These are phyloP conservation scores for Moesziomyces aphidis DNA, from an alignment of 1,284 basidiomycete species.

Conservation along the genomic window DNA sequence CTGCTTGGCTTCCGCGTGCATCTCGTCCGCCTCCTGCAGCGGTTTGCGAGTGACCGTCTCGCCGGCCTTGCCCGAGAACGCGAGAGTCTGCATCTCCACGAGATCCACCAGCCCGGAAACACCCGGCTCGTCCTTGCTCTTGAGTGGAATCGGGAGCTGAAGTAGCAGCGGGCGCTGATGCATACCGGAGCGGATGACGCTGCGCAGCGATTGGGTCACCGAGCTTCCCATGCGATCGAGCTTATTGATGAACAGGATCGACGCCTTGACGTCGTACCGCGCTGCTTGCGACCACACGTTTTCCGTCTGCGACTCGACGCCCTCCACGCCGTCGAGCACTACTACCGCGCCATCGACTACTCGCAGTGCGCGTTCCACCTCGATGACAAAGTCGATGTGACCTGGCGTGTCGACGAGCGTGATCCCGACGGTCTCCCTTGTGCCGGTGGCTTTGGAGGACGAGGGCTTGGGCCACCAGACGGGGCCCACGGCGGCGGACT, in stretches of 20 bases:
- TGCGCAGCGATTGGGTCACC: conserved; percentile 77
- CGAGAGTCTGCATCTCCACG: conserved; percentile 47
- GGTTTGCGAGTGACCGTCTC: conserved; percentile 33
- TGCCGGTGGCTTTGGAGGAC: not conserved
- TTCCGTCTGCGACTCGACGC: conserved; percentile 88
- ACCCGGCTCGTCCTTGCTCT: conserved; percentile 82
- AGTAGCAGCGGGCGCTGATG: conserved; percentile 80
- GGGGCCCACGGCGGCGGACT: conserved; percentile 85
- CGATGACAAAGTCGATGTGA: conserved; percentile 93
- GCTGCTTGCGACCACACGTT: conserved; percentile 87
- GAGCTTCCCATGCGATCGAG: conserved; percentile 86
- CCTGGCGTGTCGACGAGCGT: conserved; percentile 91
- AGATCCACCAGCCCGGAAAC: conserved; percentile 69
- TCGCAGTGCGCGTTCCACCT: conserved; percentile 89
- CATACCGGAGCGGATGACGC: conserved; percentile 76
- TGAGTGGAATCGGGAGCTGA: conserved; percentile 78
- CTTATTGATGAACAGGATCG: conserved; percentile 87
- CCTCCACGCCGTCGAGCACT: conserved; percentile 87
- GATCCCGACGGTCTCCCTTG: conserved; percentile 74
- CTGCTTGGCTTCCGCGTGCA: conserved; percentile 75
- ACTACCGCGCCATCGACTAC: conserved; percentile 90
- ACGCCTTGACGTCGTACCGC: conserved; percentile 81
- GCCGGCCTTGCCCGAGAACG: conserved; percentile 57
- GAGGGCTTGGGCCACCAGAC: conserved; percentile 76
- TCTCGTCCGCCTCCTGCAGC: conserved; percentile 64